These are phyloP conservation scores for Fusarium irregulare DNA, from an alignment of 2,329 filamentous ascomycete species.

Conservation along the genomic window DNA sequence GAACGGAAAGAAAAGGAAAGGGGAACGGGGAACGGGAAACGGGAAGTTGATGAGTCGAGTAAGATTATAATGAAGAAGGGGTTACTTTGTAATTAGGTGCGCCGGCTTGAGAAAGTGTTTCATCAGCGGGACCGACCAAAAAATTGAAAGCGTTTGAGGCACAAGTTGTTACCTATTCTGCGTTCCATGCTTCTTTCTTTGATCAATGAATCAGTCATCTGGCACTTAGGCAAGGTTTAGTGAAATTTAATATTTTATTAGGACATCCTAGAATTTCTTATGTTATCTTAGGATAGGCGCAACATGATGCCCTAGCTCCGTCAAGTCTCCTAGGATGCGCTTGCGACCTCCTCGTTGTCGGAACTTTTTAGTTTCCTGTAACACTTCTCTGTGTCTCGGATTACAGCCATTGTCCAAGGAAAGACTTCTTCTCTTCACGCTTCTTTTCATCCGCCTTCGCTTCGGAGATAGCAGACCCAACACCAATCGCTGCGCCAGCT, in stretches of 20 bases:
- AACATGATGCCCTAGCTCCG: too few species aligned
- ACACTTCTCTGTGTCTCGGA: not conserved
- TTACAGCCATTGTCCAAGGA: not conserved
- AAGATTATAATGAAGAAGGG: constrained; percentile 18
- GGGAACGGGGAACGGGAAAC: not conserved
- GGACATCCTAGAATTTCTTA: not conserved
- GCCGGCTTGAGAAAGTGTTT: constrained; percentile 30
- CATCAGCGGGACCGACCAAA: constrained; percentile 40
- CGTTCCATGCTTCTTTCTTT: too few species aligned
- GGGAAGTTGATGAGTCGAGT: not conserved
- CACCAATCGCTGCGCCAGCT: not conserved
- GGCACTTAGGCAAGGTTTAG: not conserved
- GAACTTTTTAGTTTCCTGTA: not conserved
- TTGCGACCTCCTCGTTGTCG: not conserved
- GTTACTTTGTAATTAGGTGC: constrained; percentile 34
- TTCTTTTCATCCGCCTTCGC: not conserved
- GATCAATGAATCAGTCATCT: not conserved
- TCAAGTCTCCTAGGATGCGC: not conserved
- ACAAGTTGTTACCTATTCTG: not conserved
- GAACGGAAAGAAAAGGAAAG: too few species aligned
- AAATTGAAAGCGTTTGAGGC: constrained; percentile 38
- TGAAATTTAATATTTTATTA: not conserved
- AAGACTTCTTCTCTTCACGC: not conserved
- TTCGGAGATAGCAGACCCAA: not conserved
- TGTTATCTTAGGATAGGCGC: not conserved